Conservation (phyloP, 2,329 filamentous ascomycete genomes). For the Pseudogymnoascus sp. region DNA sequence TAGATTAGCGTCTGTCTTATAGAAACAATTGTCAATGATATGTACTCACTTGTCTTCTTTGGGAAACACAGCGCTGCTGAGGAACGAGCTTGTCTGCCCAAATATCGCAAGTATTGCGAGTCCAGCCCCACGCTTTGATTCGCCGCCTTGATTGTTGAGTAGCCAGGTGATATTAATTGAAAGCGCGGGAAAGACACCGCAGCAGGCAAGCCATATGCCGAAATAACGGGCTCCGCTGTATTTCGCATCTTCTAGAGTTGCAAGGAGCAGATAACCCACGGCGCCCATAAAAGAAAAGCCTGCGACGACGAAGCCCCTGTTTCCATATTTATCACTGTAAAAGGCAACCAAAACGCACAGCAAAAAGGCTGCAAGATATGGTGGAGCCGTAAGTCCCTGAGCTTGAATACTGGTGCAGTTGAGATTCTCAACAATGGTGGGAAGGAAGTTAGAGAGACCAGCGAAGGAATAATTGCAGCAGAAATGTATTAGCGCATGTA, state of each 20-base stretch:
- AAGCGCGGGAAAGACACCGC: slow-evolving; percentile 29
- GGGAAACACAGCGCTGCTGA: slow-evolving; percentile 25
- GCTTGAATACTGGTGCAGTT: slow-evolving; percentile 34
- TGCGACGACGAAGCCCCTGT: slow-evolving; percentile 30
- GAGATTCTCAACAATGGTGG: slow-evolving; percentile 35
- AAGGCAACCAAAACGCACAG: slow-evolving; percentile 27
- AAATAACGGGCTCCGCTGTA: slow-evolving; percentile 31
- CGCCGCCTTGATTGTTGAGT: slow-evolving; percentile 27
- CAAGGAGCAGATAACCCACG: slow-evolving; percentile 31
- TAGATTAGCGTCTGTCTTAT: slow-evolving; percentile 31
- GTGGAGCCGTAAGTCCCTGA: slow-evolving; percentile 36
- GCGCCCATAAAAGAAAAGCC: slow-evolving; percentile 23
- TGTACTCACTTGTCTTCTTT: slow-evolving; percentile 18
- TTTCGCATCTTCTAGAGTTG: slow-evolving; percentile 18
- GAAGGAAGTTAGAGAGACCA: slow-evolving; percentile 34
- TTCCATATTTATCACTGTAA: slow-evolving; percentile 31
- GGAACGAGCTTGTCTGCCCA: slow-evolving; percentile 28
- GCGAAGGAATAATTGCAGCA: slow-evolving; percentile 34
- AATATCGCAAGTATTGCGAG: slow-evolving; percentile 22
- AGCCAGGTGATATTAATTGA: slow-evolving; percentile 28
- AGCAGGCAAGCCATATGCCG: slow-evolving; percentile 31
- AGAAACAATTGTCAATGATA: background rate
- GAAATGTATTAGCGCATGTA: slow-evolving; percentile 33
- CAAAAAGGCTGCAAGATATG: slow-evolving; percentile 35
- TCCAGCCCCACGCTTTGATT: slow-evolving; percentile 26